Evolutionary conservation across 345 rosid genomes (phyloP).

Genomic region (Murraya paniculata): DNA sequence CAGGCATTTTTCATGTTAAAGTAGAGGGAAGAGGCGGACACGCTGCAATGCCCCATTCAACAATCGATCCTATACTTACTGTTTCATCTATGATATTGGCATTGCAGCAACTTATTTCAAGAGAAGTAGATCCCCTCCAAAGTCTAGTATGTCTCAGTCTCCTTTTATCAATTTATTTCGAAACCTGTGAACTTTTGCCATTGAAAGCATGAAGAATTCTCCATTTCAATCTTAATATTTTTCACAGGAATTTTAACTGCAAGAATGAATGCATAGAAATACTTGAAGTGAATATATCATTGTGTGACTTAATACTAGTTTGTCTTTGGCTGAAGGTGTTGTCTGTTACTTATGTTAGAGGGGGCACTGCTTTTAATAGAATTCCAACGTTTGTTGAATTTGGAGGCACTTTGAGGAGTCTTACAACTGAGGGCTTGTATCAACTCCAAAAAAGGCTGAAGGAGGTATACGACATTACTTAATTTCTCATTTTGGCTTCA

Average conservation of each 20-base stretch:
- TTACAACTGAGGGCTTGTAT: constrained; percentile 65
- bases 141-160: constrained; percentile 40
- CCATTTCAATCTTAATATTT: not conserved
- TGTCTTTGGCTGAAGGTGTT: constrained; percentile 52
- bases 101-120: constrained; percentile 70
- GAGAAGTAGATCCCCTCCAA: constrained; percentile 76
- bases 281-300: not conserved
- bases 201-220: not conserved
- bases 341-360: constrained; percentile 66
- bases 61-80: constrained; percentile 67
- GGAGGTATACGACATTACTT: constrained; percentile 44
- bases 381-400: constrained; percentile 68
- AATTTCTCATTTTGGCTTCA: not conserved
- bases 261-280: not conserved
- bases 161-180: not conserved
- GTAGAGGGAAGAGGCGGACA: constrained; percentile 56
- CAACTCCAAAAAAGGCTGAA: constrained; percentile 57
- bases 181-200: not conserved
- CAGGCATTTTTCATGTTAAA: constrained; percentile 50
- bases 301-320: not conserved
- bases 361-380: constrained; percentile 46
- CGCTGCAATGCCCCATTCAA: constrained; percentile 53
- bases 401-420: constrained; percentile 89
- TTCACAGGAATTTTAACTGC: not conserved
- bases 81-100: constrained; percentile 70